phyloP scores from a whole-genome alignment of 192 early-diverging fungal species.

The Kappamyces sp. region DNA sequence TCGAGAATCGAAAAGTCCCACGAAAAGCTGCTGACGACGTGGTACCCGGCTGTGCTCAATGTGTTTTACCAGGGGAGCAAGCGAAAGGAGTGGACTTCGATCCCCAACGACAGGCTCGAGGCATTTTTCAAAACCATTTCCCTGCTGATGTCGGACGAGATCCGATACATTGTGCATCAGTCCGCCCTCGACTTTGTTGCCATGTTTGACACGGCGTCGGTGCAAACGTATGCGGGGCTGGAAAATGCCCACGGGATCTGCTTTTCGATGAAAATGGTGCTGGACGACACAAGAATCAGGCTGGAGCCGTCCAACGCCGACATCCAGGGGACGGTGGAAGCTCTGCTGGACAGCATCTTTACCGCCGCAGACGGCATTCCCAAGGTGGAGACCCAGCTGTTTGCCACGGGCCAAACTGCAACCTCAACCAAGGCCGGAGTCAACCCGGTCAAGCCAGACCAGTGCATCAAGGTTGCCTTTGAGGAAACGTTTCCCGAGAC shows the following conservation, averaged over 20 bases:
- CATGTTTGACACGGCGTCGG: slow-evolving; percentile 38
- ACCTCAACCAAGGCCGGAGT: slow-evolving; percentile 31
- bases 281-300: slow-evolving; percentile 38
- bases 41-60: slow-evolving; percentile 57
- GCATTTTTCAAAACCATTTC: slow-evolving; percentile 46
- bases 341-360: slow-evolving; percentile 39
- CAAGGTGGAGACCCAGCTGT: slow-evolving; percentile 51
- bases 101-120: slow-evolving; percentile 46
- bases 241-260: slow-evolving; percentile 31
- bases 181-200: slow-evolving; percentile 45
- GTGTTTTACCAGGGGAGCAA: slow-evolving; percentile 57
- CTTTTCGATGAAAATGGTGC: slow-evolving; percentile 31
- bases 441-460: slow-evolving; percentile 41
- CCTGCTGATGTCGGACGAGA: slow-evolving; percentile 43
- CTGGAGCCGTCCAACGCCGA: slow-evolving; percentile 44
- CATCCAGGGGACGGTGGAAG: slow-evolving; percentile 37
- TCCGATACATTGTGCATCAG: slow-evolving; percentile 39
- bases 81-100: slow-evolving; percentile 48
- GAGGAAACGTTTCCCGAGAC: slow-evolving; percentile 45
- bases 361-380: slow-evolving; percentile 45
- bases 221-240: slow-evolving; percentile 13
- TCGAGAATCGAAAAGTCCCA: slow-evolving; percentile 52
- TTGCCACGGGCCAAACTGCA: slow-evolving; percentile 34
- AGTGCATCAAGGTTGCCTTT: slow-evolving; percentile 49
- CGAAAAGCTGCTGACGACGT: slow-evolving; percentile 56